Conservation (phyloP, 31 red algal species). For the Pterothamnion heteromorphum region DNA sequence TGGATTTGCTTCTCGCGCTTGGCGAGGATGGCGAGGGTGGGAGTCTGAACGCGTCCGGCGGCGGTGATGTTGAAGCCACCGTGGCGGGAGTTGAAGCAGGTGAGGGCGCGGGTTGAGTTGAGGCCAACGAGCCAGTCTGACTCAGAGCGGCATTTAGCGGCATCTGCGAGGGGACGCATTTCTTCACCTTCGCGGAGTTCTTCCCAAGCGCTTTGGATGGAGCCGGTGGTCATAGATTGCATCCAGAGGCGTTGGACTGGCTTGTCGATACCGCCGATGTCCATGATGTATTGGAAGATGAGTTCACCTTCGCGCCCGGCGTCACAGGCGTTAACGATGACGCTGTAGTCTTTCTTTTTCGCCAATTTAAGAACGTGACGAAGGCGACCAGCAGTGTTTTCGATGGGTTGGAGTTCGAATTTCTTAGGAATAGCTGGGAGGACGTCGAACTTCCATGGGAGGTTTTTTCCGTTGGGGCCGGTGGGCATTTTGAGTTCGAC, state of each 20-base stretch:
- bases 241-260: not conserved
- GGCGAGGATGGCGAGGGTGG: not conserved
- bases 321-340: not conserved
- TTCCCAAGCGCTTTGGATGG: not conserved
- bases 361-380: not conserved
- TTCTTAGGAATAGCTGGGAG: not conserved
- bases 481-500: not conserved
- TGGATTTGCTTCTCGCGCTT: not conserved
- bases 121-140: not conserved
- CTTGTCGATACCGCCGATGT: not conserved
- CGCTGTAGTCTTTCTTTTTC: not conserved
- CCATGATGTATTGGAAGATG: not conserved
- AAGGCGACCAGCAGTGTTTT: not conserved
- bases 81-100: not conserved
- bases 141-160: not conserved
- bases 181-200: not conserved
- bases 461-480: not conserved
- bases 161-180: not conserved
- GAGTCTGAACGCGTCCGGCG: constrained; percentile 6
- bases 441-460: not conserved
- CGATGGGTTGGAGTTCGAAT: not conserved
- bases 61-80: not conserved
- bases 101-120: not conserved
- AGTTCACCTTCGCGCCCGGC: not conserved
- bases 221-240: not conserved